These are phyloP conservation scores for Pseudonitzschia multistriata DNA, from an alignment of 108 stramenopile species.

Conservation along the genomic window DNA sequence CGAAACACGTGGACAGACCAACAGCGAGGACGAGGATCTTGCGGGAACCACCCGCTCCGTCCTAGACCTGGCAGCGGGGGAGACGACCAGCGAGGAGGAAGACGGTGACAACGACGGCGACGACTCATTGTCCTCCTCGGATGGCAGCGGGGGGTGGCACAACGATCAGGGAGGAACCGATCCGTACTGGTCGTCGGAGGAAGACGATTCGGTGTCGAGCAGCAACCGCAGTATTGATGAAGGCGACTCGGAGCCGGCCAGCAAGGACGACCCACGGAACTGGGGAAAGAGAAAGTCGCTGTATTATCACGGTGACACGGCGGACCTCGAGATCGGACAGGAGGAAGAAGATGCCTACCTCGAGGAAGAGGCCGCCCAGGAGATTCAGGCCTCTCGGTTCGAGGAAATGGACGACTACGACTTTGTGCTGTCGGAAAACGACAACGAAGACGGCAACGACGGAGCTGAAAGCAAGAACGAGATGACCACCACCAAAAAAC, in stretches of 20 bases:
- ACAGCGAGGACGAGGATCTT: constrained; percentile 9
- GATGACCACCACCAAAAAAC: neutral
- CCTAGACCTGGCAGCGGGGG: constrained; percentile 61
- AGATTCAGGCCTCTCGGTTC: constrained; percentile 70
- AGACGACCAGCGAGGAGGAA: constrained; percentile 49
- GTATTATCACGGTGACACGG: constrained; percentile 94
- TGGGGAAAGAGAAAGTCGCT: constrained; percentile 88
- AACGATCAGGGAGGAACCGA: constrained; percentile 1
- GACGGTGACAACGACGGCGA: constrained; percentile 29
- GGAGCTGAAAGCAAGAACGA: constrained; percentile 9
- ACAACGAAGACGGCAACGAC: constrained; percentile 19
- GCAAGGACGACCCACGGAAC: constrained; percentile 33
- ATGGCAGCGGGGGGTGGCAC: constrained; percentile 22
- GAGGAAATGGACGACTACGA: constrained; percentile 84
- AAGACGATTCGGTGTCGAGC: constrained; percentile 8
- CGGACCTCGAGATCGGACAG: constrained; percentile 94
- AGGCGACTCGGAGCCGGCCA: constrained; percentile 29
- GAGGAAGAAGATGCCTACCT: constrained; percentile 76
- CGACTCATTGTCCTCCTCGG: constrained; percentile 25
- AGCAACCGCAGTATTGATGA: constrained; percentile 4
- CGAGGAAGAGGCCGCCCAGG: constrained; percentile 81
- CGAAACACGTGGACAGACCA: neutral
- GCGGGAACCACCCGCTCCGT: constrained; percentile 5
- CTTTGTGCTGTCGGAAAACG: constrained; percentile 61
- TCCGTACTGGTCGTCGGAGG: constrained; percentile 2